Evolutionary conservation across 1,284 basidiomycete species (phyloP), one percentile per base, ranked within the genome.

Genomic region (Heterobasidion irregulare): DNA sequence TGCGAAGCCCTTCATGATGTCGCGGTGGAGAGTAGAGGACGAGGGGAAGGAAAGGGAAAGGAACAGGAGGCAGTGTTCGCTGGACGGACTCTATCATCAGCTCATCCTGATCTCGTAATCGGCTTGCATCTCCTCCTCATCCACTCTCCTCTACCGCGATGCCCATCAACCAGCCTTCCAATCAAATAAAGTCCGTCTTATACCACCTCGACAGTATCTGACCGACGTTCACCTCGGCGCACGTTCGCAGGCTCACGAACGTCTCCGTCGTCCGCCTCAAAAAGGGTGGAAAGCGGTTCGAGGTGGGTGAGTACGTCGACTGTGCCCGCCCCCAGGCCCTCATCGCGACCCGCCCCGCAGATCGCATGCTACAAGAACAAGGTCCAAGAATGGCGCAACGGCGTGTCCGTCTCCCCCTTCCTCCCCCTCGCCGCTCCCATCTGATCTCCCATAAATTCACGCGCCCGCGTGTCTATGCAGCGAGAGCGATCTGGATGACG

Each of bases 321-420:
- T 19, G 26, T 49, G 19, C 48, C 53, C 43, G 57, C 26, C 26
- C 26, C 26, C 26, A 44, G 45, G 53, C 16, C 16, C 33, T 45
- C 53, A 54, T 54, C 33, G 58, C 56, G 55, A 52, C 18, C 38
- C 47, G 50, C 16, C 72, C 2, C 38, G 76, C 78, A 94, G 92
- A 91, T 99, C 63, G 96, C 96, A 50, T 98, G 95, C 72, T 98
- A 98, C 76, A 98, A 98, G 78, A 99, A 99, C 75, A 98, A 98
- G 74, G 96, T 98, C 18, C 90, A 94, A 62, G 95, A 98, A 71
- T 99, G 90, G 84, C 77, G 96, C 56, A 92, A 83, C 54, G 94
- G 94, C 58, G 89, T 96, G 87, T 91, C 68, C 67, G 84, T 75
- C 33, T 13, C 47, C 10, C 16, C 8, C 16, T 12, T 18, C 51